Conservation (phyloP, 2,329 filamentous ascomycete genomes). For the Didymella pinodella region DNA sequence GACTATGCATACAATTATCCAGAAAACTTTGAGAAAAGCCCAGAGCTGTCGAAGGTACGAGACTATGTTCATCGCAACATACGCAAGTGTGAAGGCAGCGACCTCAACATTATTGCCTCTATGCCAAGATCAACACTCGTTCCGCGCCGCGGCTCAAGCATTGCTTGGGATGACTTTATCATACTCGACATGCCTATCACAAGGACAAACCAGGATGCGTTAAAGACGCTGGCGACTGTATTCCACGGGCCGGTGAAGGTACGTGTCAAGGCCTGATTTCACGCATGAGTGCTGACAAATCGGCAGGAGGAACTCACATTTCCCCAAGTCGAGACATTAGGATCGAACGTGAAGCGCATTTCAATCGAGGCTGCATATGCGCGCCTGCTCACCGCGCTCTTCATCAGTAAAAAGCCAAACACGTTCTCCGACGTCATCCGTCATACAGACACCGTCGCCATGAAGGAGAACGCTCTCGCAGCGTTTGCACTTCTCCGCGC, state of each 20-base stretch:
- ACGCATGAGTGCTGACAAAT: slow-evolving; percentile 3
- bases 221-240: slow-evolving; percentile 63
- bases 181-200: slow-evolving; percentile 61
- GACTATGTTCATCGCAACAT: slow-evolving; percentile 59
- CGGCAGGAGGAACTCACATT: slow-evolving; percentile 46
- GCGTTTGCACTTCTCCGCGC: slow-evolving; percentile 62
- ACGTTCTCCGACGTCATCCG: slow-evolving; percentile 62
- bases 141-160: slow-evolving; percentile 52
- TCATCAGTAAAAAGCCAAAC: slow-evolving; percentile 58
- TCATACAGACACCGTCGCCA: slow-evolving; percentile 64
- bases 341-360: slow-evolving; percentile 41
- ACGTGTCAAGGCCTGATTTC: background rate
- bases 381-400: slow-evolving; percentile 63
- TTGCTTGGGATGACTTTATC: slow-evolving; percentile 48
- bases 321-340: slow-evolving; percentile 42
- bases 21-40: slow-evolving; percentile 61
- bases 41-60: slow-evolving; percentile 56
- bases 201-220: slow-evolving; percentile 61
- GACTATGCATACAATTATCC: slow-evolving; percentile 64
- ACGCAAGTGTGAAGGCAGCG: slow-evolving; percentile 62
- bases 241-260: slow-evolving; percentile 61
- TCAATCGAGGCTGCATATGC: slow-evolving; percentile 61
- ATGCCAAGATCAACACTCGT: slow-evolving; percentile 63
- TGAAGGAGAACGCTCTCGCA: slow-evolving; percentile 64
- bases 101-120: slow-evolving; percentile 65